A percentile compares a stretch with the other conserved stretches of the same genome.
Conservation (phyloP, 2,329 filamentous ascomycete genomes). For the Fusarium pseudonygamai region DNA sequence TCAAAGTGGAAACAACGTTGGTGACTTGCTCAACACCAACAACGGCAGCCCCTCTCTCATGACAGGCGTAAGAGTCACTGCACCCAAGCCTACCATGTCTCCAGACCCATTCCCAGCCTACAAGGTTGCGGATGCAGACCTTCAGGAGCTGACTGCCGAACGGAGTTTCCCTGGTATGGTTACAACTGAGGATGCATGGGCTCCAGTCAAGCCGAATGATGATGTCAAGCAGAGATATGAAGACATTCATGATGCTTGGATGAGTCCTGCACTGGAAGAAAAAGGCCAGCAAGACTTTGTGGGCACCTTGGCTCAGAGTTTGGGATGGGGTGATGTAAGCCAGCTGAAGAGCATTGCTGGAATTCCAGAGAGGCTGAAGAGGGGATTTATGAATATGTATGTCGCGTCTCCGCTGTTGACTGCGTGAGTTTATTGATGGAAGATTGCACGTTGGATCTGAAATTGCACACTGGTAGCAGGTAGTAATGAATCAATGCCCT, state of each 20-base stretch:
- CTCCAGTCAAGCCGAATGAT: background rate
- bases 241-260: background rate
- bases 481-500: background rate
- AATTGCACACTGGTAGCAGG: fast-evolving
- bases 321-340: background rate
- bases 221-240: background rate
- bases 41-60: background rate
- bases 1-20: background rate
- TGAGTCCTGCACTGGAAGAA: background rate
- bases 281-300: background rate
- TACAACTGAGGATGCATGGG: background rate
- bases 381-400: conserved; percentile 1
- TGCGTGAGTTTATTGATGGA: fast-evolving
- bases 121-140: conserved; percentile 1
- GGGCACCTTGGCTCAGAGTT: background rate
- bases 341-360: background rate
- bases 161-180: background rate
- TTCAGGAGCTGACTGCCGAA: background rate
- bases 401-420: background rate
- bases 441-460: fast-evolving
- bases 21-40: background rate
- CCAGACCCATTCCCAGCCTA: background rate
- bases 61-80: conserved; percentile 1
- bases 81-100: background rate
- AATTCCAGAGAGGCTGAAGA: background rate